phyloP scores from a whole-genome alignment of 805 yeast species.

The Ogataea ramenticola region DNA sequence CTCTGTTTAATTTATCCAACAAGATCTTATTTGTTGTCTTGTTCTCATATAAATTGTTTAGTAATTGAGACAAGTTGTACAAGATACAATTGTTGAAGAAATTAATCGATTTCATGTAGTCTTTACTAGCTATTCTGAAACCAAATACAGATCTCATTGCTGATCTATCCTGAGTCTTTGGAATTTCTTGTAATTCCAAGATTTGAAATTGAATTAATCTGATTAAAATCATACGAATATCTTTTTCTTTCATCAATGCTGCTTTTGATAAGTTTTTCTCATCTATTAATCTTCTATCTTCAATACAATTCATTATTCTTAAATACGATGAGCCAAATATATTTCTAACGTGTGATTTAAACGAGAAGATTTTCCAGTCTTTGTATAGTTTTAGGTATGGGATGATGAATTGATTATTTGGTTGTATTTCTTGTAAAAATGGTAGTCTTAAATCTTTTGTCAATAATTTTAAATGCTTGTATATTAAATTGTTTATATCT shows the following conservation, averaged over 20 bases:
- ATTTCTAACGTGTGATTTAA: slow-evolving; percentile 50
- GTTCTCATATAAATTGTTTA: slow-evolving; percentile 42
- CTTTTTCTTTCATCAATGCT: slow-evolving; percentile 71
- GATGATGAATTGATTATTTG: slow-evolving; percentile 47
- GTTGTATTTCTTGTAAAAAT: slow-evolving; percentile 49
- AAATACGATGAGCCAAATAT: slow-evolving; percentile 62
- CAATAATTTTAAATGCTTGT: slow-evolving; percentile 62
- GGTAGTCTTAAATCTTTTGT: slow-evolving; percentile 42
- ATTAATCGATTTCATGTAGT: slow-evolving; percentile 28
- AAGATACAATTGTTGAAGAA: slow-evolving; percentile 35
- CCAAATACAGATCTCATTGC: slow-evolving; percentile 83
- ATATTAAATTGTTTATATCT: slow-evolving; percentile 3
- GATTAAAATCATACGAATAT: slow-evolving; percentile 64
- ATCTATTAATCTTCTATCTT: slow-evolving; percentile 63
- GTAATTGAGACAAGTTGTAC: slow-evolving; percentile 45
- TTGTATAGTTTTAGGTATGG: slow-evolving; percentile 51
- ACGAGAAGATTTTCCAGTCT: slow-evolving; percentile 38
- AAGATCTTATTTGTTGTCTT: slow-evolving; percentile 59
- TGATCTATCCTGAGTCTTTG: slow-evolving; percentile 84
- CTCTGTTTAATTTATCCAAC: slow-evolving; percentile 76
- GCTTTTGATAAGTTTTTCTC: slow-evolving; percentile 74
- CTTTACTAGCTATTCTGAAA: slow-evolving; percentile 48
- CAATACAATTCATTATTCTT: slow-evolving; percentile 71
- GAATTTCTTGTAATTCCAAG: slow-evolving; percentile 88
- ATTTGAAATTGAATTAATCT: slow-evolving; percentile 62